A percentile compares a stretch with the other conserved stretches of the same genome.
Conservation (phyloP, 768 basidiomycete species). For the Phylloporus sp. region DNA sequence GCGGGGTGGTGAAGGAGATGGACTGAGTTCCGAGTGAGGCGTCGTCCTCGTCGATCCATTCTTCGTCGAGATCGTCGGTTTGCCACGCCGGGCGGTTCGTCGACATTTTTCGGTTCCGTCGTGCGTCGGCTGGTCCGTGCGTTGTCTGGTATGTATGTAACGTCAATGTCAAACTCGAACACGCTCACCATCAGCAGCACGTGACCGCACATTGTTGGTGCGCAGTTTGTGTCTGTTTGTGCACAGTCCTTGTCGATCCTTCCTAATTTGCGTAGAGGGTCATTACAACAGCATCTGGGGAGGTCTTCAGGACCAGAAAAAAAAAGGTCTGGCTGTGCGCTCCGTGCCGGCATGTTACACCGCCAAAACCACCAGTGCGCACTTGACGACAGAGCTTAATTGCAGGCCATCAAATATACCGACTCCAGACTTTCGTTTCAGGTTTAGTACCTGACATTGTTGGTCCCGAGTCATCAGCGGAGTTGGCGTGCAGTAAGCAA, state of each 20-base stretch:
- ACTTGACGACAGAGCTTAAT: background rate
- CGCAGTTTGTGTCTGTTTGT: slow-evolving; percentile 21
- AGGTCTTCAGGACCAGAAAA: no score
- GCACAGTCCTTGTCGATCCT: slow-evolving; percentile 12
- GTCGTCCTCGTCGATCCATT: slow-evolving; percentile 71
- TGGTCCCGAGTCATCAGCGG: slow-evolving; percentile 4
- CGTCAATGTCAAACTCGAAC: slow-evolving; percentile 8
- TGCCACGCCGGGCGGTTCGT: slow-evolving; percentile 64
- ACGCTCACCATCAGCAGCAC: slow-evolving; percentile 12
- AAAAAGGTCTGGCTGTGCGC: background rate
- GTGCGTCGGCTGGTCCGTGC: no score
- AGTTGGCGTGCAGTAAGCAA: background rate
- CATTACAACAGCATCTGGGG: no score
- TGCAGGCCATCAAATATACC: background rate
- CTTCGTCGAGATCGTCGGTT: slow-evolving; percentile 85
- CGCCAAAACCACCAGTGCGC: background rate
- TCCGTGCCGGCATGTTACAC: background rate
- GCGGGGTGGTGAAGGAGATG: slow-evolving; percentile 55
- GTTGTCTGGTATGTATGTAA: no score
- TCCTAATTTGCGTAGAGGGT: slow-evolving; percentile 3
- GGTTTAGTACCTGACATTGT: background rate
- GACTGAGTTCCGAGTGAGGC: slow-evolving; percentile 44
- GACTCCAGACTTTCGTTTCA: slow-evolving; percentile 10
- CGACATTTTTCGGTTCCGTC: slow-evolving; percentile 7
- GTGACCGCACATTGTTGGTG: slow-evolving; percentile 26